These are phyloP conservation scores for Mucor indicus DNA, from an alignment of 371 early-diverging fungal genomes.

Conservation along the genomic window DNA sequence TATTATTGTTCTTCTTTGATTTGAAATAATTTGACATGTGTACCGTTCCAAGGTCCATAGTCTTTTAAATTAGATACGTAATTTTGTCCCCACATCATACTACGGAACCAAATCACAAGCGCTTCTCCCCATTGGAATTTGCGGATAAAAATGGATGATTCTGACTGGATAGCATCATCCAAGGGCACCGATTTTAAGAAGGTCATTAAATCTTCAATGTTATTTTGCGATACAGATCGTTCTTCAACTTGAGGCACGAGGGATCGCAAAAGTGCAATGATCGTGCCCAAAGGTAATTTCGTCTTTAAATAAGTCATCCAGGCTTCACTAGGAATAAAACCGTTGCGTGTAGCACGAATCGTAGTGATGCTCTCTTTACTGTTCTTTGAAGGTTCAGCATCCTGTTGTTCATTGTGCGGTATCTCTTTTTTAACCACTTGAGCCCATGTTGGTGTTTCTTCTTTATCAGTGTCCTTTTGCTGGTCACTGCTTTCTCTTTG, in stretches of 20 bases:
- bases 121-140: conserved; percentile 60
- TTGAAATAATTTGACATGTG: conserved; percentile 59
- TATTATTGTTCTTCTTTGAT: conserved; percentile 34
- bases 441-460: too few relatives aligned
- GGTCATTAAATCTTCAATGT: conserved; percentile 9
- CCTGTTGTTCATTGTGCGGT: not conserved
- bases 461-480: too few relatives aligned
- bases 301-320: conserved; percentile 55
- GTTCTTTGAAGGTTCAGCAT: too few relatives aligned
- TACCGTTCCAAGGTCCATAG: conserved; percentile 65
- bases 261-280: conserved; percentile 56
- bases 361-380: too few relatives aligned
- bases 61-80: conserved; percentile 53
- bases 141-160: conserved; percentile 30
- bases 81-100: conserved; percentile 66
- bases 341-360: not conserved
- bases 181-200: conserved; percentile 4
- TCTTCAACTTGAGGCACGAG: conserved; percentile 66
- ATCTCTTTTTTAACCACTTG: not conserved
- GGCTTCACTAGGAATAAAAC: conserved; percentile 14
- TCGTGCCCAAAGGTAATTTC: conserved; percentile 62
- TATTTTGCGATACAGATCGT: conserved; percentile 4
- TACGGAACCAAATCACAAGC: conserved; percentile 63
- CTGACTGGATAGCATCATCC: not conserved
- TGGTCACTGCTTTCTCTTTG: not conserved